A percentile compares a stretch with the other conserved stretches of the same genome.
phyloP scores from a whole-genome alignment of 2,329 filamentous ascomycete species.

The Aspergillus novofumigatus region DNA sequence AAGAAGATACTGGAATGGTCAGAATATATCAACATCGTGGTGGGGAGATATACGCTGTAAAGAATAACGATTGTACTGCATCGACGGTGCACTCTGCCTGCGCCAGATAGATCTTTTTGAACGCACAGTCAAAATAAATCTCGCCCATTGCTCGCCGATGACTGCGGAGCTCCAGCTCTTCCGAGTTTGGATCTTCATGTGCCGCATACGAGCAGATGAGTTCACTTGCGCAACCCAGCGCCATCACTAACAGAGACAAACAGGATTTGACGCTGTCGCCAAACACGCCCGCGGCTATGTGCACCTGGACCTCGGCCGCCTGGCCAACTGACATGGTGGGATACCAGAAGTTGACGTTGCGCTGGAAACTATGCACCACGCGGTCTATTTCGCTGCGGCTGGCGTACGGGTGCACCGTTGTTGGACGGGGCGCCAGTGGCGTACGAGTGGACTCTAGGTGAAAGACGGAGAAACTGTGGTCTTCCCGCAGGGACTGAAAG shows the following conservation, averaged over 20 bases:
- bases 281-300: constrained; percentile 33
- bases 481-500: constrained; percentile 42
- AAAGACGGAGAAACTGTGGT: constrained; percentile 45
- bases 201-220: constrained; percentile 30
- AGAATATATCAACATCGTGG: background rate
- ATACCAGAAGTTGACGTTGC: constrained; percentile 52
- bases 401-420: constrained; percentile 40
- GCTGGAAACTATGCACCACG: constrained; percentile 44
- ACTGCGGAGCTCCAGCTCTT: constrained; percentile 28
- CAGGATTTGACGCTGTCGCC: constrained; percentile 40
- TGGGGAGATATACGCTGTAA: constrained; percentile 41
- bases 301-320: constrained; percentile 29
- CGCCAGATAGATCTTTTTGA: constrained; percentile 45
- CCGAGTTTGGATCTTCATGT: constrained; percentile 8
- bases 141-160: constrained; percentile 37
- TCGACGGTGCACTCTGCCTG: constrained; percentile 46
- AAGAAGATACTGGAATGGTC: constrained; percentile 42
- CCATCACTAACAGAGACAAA: constrained; percentile 46
- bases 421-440: constrained; percentile 26
- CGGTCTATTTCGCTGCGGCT: constrained; percentile 40
- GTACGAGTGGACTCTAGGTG: constrained; percentile 44
- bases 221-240: constrained; percentile 47
- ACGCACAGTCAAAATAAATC: constrained; percentile 45
- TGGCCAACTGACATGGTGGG: constrained; percentile 46
- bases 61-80: constrained; percentile 50